phyloP scores from a whole-genome alignment of 768 basidiomycete genomes.

The Kondoa malvinella region DNA sequence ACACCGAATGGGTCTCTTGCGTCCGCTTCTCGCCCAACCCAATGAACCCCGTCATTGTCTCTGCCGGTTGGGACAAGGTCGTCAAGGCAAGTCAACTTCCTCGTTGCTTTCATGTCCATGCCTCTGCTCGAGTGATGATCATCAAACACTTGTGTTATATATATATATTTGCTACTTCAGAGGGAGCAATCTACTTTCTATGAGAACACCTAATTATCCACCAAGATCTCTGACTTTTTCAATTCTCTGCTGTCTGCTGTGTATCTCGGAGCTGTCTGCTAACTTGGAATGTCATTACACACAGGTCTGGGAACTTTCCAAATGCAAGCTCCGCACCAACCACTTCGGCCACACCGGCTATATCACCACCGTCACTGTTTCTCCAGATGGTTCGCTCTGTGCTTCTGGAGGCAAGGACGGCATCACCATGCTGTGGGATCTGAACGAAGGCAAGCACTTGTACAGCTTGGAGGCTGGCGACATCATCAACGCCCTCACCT shows the following conservation, averaged over 20 bases:
- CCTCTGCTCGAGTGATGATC: slow-evolving; percentile 32
- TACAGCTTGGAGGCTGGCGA: slow-evolving; percentile 99
- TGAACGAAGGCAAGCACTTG: slow-evolving; percentile 99
- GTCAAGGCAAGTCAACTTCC: slow-evolving; percentile 60
- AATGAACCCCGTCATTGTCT: slow-evolving; percentile 93
- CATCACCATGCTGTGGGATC: slow-evolving; percentile 65
- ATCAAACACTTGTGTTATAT: slow-evolving; percentile 27
- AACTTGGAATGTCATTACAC: slow-evolving; percentile 9
- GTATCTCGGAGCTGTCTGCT: slow-evolving; percentile 34
- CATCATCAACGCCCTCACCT: slow-evolving; percentile 96
- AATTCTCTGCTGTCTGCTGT: slow-evolving; percentile 14
- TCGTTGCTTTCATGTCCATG: slow-evolving; percentile 11
- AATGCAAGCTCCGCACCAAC: slow-evolving; percentile 99
- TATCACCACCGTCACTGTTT: slow-evolving; percentile 96
- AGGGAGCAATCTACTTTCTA: slow-evolving; percentile 38
- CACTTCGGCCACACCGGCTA: slow-evolving; percentile 99
- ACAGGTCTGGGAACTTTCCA: slow-evolving; percentile 98
- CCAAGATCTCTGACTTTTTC: slow-evolving; percentile 57
- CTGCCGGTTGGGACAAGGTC: slow-evolving; percentile 99
- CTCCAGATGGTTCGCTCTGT: slow-evolving; percentile 94
- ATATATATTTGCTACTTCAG: slow-evolving; percentile 91
- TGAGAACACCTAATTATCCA: slow-evolving; percentile 56
- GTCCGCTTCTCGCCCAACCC: slow-evolving; percentile 98
- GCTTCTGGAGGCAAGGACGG: slow-evolving; percentile 99
- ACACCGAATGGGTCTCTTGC: slow-evolving; percentile 98